phyloP scores from a whole-genome alignment of 2,329 filamentous ascomycete species.

The Penicillium frequentans region DNA sequence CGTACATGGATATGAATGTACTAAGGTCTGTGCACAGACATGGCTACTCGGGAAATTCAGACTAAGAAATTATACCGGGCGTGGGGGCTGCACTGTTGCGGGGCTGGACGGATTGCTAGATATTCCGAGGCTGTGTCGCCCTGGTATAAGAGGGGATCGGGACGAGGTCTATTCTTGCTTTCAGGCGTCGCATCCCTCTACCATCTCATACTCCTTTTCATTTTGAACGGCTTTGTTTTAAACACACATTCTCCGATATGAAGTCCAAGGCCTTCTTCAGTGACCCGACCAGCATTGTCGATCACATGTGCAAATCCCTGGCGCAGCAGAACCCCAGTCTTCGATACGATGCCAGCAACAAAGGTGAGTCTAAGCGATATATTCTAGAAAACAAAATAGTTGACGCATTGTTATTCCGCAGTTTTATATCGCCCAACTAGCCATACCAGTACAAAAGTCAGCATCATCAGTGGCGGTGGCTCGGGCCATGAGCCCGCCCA shows the following conservation, averaged over 20 bases:
- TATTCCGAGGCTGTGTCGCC: background rate
- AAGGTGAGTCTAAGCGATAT: background rate
- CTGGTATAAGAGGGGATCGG: slow-evolving; percentile 3
- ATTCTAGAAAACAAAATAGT: background rate
- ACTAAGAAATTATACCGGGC: background rate
- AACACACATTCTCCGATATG: background rate
- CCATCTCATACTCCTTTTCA: background rate
- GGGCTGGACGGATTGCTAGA: background rate
- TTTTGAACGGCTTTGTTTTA: background rate
- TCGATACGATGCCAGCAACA: slow-evolving; percentile 6
- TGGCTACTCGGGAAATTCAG: background rate
- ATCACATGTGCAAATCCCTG: slow-evolving; percentile 7
- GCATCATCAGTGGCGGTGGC: slow-evolving; percentile 15
- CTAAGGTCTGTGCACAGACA: slow-evolving; percentile 1
- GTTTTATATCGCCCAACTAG: slow-evolving; percentile 4
- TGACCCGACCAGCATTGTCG: slow-evolving; percentile 7
- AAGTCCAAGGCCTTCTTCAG: slow-evolving; percentile 9
- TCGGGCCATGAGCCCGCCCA: slow-evolving; percentile 14
- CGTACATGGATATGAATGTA: background rate
- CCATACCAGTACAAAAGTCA: slow-evolving; percentile 6
- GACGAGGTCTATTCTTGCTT: background rate
- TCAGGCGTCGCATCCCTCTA: background rate
- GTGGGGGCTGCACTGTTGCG: slow-evolving; percentile 4
- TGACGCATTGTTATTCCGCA: background rate
- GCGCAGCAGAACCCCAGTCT: slow-evolving; percentile 5